Conservation (phyloP, 1,284 basidiomycete genomes). For the Coniophora puteana region DNA sequence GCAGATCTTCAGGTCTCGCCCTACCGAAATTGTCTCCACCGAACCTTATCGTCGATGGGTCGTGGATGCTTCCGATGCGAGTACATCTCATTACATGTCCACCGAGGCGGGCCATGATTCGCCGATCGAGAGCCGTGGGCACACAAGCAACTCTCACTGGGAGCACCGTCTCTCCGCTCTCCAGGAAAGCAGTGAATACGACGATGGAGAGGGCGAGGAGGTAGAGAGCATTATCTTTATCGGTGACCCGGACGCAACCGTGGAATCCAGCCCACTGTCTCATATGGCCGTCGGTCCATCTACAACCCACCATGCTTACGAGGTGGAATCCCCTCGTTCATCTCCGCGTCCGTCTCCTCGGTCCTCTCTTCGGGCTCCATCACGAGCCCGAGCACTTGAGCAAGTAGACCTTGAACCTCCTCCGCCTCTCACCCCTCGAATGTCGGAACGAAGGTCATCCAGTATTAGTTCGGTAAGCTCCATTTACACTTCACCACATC, state of each 20-base stretch:
- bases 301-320: background rate
- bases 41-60: constrained; percentile 17
- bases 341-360: background rate
- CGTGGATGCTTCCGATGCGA: constrained; percentile 20
- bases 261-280: constrained; percentile 14
- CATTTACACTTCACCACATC: too few species aligned
- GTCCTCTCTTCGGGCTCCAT: background rate
- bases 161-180: constrained; percentile 5
- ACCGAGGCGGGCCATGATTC: constrained; percentile 8
- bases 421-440: too few species aligned
- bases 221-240: constrained; percentile 16
- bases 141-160: background rate
- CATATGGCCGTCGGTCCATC: background rate
- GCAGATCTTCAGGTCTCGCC: constrained; percentile 21
- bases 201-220: constrained; percentile 5
- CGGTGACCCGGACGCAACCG: constrained; percentile 14
- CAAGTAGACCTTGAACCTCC: too few species aligned
- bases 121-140: constrained; percentile 6
- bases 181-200: constrained; percentile 11
- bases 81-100: constrained; percentile 12
- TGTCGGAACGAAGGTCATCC: too few species aligned
- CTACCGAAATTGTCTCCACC: constrained; percentile 19
- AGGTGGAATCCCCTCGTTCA: background rate
- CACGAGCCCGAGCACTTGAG: too few species aligned
- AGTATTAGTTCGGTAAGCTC: too few species aligned